These are phyloP conservation scores for Ogataea salicorniae DNA, from an alignment of 805 yeast genomes.

Conservation along the genomic window DNA sequence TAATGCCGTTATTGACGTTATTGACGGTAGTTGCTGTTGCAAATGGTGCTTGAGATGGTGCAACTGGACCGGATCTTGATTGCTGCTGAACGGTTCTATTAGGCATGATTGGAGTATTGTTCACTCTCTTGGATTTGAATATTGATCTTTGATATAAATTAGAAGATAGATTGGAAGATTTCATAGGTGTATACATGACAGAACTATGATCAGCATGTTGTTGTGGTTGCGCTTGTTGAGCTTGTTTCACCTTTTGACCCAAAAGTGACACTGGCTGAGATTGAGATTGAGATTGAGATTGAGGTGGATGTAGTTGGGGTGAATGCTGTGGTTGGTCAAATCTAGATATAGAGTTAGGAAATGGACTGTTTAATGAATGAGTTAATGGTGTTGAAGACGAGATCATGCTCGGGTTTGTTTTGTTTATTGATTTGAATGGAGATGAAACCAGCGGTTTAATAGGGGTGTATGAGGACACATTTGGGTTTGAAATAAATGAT, in stretches of 20 bases:
- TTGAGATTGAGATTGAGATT: background rate
- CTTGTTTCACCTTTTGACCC: constrained; percentile 1
- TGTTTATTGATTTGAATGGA: constrained; percentile 24
- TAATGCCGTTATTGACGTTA: background rate
- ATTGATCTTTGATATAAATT: constrained; percentile 20
- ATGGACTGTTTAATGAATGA: too few species aligned
- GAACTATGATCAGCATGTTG: background rate
- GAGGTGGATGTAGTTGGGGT: background rate
- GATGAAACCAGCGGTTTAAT: constrained; percentile 30
- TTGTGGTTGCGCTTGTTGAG: background rate
- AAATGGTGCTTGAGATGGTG: background rate
- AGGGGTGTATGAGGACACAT: constrained; percentile 23
- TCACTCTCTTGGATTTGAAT: constrained; percentile 16
- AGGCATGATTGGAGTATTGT: constrained; percentile 6
- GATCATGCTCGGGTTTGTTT: background rate
- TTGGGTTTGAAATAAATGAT: constrained; percentile 6
- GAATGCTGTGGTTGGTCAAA: background rate
- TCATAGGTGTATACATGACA: background rate
- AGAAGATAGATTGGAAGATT: constrained; percentile 3
- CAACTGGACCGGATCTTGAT: too few species aligned
- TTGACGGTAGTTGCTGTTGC: background rate
- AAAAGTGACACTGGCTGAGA: background rate
- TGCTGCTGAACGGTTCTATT: background rate
- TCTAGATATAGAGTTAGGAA: too few species aligned
- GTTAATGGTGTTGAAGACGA: constrained; percentile 6